These are phyloP conservation scores for Ormosia emarginata DNA, from an alignment of 306 rosid genomes.

Conservation along the genomic window DNA sequence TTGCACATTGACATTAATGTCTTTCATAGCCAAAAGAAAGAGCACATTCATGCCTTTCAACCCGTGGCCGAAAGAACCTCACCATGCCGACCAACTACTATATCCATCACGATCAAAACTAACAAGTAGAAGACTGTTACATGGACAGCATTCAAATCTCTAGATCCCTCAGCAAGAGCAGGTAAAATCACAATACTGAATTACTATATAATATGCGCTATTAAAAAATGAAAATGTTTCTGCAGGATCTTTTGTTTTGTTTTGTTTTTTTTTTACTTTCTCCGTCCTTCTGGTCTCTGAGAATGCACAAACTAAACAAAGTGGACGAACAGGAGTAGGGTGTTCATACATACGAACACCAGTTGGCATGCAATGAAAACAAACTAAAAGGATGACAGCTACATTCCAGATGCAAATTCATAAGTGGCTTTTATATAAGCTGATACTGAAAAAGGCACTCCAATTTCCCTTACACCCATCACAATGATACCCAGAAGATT, in stretches of 20 bases:
- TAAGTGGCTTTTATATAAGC: not conserved
- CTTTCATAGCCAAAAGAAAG: not conserved
- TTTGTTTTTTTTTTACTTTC: not conserved
- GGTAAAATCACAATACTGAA: not conserved
- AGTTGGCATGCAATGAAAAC: slow-evolving; percentile 2
- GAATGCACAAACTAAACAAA: not conserved
- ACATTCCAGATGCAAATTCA: not conserved
- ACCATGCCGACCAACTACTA: not conserved
- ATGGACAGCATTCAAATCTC: not conserved
- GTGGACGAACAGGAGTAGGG: not conserved
- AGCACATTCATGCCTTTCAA: not conserved
- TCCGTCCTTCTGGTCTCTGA: not conserved
- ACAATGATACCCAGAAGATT: not conserved
- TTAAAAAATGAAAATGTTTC: not conserved
- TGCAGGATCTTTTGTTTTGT: not conserved
- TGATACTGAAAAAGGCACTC: not conserved
- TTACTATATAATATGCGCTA: not conserved
- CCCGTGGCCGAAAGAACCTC: not conserved
- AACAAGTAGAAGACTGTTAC: not conserved
- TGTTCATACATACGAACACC: not conserved
- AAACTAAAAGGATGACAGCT: not conserved
- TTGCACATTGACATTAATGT: not conserved
- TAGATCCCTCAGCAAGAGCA: not conserved
- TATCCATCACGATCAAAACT: not conserved
- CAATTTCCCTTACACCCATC: not conserved